Percentiles rank a stretch among this genome's conserved stretches.
phyloP scores from a whole-genome alignment of 768 basidiomycete genomes.

The Rickenella mellea region DNA sequence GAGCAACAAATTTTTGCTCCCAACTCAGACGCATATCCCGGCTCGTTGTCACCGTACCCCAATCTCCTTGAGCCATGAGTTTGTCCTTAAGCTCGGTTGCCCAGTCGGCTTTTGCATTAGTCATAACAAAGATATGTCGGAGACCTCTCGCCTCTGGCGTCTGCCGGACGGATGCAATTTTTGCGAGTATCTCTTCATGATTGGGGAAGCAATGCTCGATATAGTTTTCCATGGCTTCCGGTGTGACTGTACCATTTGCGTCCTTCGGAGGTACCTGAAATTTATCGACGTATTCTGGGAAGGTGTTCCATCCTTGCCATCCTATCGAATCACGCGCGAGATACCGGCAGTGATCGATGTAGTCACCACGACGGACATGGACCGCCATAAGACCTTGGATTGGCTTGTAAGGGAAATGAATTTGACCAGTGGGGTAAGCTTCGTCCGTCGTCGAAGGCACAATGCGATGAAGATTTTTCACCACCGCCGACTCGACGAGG shows the following conservation, averaged over 20 bases:
- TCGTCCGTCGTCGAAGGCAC: neutral
- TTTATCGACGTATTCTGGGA: slow-evolving; percentile 39
- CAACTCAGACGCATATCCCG: slow-evolving; percentile 41
- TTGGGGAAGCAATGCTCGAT: slow-evolving; percentile 43
- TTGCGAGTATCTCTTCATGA: slow-evolving; percentile 36
- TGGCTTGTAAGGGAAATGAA: slow-evolving; percentile 12
- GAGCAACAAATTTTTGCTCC: slow-evolving; percentile 48
- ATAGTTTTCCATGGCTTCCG: slow-evolving; percentile 21
- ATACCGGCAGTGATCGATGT: slow-evolving; percentile 34
- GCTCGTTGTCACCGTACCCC: slow-evolving; percentile 44
- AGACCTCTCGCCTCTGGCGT: slow-evolving; percentile 23
- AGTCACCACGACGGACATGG: slow-evolving; percentile 52
- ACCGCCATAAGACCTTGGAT: slow-evolving; percentile 46
- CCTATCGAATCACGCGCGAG: slow-evolving; percentile 31
- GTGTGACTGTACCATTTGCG: slow-evolving; percentile 12
- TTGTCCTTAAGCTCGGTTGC: slow-evolving; percentile 33
- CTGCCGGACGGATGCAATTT: slow-evolving; percentile 25
- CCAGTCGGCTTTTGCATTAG: slow-evolving; percentile 48
- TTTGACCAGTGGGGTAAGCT: neutral
- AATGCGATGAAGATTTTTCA: slow-evolving; percentile 37
- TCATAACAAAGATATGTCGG: slow-evolving; percentile 51
- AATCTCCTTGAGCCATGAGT: slow-evolving; percentile 24
- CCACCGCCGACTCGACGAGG: slow-evolving; percentile 41
- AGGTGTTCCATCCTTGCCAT: slow-evolving; percentile 45
- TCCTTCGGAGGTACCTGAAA: slow-evolving; percentile 28